These are phyloP conservation scores for Wickerhamiella qilinensis DNA, from an alignment of 805 yeast species.

Conservation along the genomic window DNA sequence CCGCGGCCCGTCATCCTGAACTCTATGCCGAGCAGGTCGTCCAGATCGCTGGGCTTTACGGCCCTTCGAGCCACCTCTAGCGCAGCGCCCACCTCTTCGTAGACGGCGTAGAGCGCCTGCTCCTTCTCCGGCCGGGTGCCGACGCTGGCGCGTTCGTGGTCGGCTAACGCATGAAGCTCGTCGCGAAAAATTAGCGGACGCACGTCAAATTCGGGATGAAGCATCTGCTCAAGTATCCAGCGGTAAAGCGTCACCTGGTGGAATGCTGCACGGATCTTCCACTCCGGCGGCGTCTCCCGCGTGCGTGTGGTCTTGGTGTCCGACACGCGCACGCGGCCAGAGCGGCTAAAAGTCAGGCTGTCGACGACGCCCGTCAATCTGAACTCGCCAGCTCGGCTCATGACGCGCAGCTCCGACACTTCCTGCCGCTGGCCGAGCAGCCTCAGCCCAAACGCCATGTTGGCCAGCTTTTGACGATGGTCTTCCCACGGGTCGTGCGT, in stretches of 20 bases:
- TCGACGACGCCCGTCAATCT: conserved; percentile 19
- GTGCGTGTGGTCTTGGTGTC: conserved; percentile 18
- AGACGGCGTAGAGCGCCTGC: too few relatives aligned
- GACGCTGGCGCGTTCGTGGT: neutral
- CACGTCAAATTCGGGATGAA: neutral
- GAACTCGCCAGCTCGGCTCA: conserved; percentile 11
- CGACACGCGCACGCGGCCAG: conserved; percentile 9
- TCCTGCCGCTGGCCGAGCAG: neutral
- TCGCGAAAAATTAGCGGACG: neutral
- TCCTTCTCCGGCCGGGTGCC: neutral
- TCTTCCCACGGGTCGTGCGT: conserved; percentile 6
- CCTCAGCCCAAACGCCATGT: conserved; percentile 6
- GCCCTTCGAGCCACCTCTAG: too few relatives aligned
- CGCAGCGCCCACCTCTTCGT: too few relatives aligned
- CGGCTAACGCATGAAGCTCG: neutral
- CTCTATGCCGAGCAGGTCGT: neutral
- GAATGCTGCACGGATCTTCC: conserved; percentile 17
- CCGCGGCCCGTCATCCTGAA: neutral
- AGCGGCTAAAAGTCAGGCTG: conserved; percentile 6
- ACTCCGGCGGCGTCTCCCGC: neutral
- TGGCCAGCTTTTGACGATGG: conserved; percentile 12
- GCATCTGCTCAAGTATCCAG: conserved; percentile 9
- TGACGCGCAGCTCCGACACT: conserved; percentile 19
- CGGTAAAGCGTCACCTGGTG: conserved; percentile 21
- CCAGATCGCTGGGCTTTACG: too few relatives aligned